phyloP scores from a whole-genome alignment of 1,139 yeast genomes.

The Scheffersomyces segobiensis region DNA sequence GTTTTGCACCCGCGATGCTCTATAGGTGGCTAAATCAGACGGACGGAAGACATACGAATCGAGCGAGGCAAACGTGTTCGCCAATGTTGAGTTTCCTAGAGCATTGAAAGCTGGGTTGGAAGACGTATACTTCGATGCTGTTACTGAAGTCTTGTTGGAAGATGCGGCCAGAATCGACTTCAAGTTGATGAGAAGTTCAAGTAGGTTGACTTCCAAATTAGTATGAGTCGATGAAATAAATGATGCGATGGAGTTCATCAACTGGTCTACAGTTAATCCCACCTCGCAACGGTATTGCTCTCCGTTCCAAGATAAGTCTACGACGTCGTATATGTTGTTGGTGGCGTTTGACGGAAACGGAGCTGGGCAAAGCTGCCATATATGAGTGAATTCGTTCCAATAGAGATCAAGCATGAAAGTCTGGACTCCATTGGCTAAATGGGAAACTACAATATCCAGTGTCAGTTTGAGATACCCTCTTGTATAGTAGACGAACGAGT shows the following conservation, averaged over 20 bases:
- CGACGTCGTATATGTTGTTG: constrained; percentile 9
- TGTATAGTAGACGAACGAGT: constrained; percentile 47
- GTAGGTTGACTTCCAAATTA: constrained; percentile 52
- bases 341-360: constrained; percentile 36
- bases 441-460: constrained; percentile 31
- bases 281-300: constrained; percentile 40
- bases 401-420: constrained; percentile 62
- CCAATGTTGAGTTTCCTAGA: constrained; percentile 32
- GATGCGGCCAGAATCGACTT: constrained; percentile 19
- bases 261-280: constrained; percentile 37
- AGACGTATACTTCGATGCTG: constrained; percentile 1
- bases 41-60: constrained; percentile 30
- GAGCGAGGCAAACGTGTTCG: constrained; percentile 21
- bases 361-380: constrained; percentile 75
- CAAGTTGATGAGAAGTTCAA: constrained; percentile 55
- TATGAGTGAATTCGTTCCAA: constrained; percentile 52
- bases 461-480: constrained; percentile 52
- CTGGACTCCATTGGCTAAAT: constrained; percentile 55
- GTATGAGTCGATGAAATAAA: constrained; percentile 54
- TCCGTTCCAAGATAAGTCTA: constrained; percentile 29
- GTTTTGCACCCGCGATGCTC: not conserved
- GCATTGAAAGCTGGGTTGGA: constrained; percentile 1
- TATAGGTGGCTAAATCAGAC: constrained; percentile 13
- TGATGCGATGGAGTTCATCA: constrained; percentile 34
- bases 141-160: constrained; percentile 1